Evolutionary conservation across 176 grass and related monocot species (phyloP).

Genomic region (Luzula sylvatica): DNA sequence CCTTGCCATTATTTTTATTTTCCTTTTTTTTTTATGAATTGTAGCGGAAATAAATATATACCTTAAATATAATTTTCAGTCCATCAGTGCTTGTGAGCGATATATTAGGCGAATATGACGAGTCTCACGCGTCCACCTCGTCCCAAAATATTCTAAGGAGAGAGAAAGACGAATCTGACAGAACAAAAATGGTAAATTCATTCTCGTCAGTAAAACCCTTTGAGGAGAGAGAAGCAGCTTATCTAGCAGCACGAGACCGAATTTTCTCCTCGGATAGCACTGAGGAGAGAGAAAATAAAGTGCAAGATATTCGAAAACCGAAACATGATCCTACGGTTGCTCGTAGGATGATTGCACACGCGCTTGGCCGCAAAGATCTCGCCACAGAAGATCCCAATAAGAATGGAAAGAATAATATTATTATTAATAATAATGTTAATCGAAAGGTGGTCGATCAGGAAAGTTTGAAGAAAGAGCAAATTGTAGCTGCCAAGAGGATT

Average conservation of each 20-base stretch:
- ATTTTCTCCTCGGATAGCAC: slow-evolving; percentile 43
- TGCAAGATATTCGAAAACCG: slow-evolving; percentile 23
- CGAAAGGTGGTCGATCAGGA: slow-evolving; percentile 20
- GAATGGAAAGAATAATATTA: neutral
- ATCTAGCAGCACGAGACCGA: slow-evolving; percentile 59
- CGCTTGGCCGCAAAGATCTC: slow-evolving; percentile 62
- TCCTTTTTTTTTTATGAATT: slow-evolving; percentile 1
- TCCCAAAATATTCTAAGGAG: slow-evolving; percentile 43
- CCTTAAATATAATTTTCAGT: slow-evolving; percentile 37
- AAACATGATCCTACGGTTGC: slow-evolving; percentile 58
- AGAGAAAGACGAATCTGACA: slow-evolving; percentile 34
- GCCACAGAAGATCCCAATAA: slow-evolving; percentile 10
- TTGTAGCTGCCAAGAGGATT: slow-evolving; percentile 79
- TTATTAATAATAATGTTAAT: slow-evolving; percentile 3
- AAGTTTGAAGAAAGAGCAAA: slow-evolving; percentile 65
- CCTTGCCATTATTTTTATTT: neutral
- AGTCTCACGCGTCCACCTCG: slow-evolving; percentile 22
- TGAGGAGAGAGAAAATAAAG: too few relatives aligned
- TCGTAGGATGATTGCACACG: slow-evolving; percentile 86
- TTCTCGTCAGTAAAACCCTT: slow-evolving; percentile 28
- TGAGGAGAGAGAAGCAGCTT: slow-evolving; percentile 81
- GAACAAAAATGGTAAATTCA: slow-evolving; percentile 4
- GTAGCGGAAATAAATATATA: neutral
- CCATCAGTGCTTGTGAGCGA: slow-evolving; percentile 81
- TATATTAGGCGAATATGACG: slow-evolving; percentile 55